These are phyloP conservation scores for Xylariaceae sp. DNA, from an alignment of 2,329 filamentous ascomycete genomes.

Conservation along the genomic window DNA sequence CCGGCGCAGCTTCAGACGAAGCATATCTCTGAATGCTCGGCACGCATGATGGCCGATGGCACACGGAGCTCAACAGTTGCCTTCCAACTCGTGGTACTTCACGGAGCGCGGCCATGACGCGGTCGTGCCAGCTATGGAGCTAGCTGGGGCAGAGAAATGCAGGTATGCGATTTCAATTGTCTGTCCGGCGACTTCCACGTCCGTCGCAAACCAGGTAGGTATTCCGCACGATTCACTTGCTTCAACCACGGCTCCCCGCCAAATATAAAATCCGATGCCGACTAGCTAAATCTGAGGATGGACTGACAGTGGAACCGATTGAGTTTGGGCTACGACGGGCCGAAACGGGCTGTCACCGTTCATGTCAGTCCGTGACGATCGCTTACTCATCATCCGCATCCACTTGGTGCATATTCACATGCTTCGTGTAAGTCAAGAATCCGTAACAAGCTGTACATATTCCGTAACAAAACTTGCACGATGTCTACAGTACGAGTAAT, in stretches of 20 bases:
- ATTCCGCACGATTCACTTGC: neutral
- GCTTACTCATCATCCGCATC: too few species aligned
- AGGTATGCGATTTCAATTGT: constrained; percentile 4
- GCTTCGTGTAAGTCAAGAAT: too few species aligned
- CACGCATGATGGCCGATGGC: constrained; percentile 24
- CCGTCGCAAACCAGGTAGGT: neutral
- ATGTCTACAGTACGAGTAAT: too few species aligned
- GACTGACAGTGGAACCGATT: neutral
- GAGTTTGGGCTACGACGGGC: neutral
- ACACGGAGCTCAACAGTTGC: constrained; percentile 23
- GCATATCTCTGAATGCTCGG: constrained; percentile 37
- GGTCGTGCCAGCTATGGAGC: constrained; percentile 4
- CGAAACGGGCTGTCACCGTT: neutral
- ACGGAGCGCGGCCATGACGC: constrained; percentile 28
- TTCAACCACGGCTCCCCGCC: constrained; percentile 6
- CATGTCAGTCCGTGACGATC: neutral
- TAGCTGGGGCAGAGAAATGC: neutral
- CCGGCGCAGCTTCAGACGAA: constrained; percentile 41
- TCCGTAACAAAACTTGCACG: too few species aligned
- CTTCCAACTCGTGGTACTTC: constrained; percentile 28
- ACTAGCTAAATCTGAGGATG: neutral
- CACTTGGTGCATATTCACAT: too few species aligned
- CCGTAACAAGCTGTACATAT: too few species aligned
- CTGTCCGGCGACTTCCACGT: neutral
- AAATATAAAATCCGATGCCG: constrained; percentile 21